Evolutionary conservation across 371 early-diverging fungal genomes (phyloP), one percentile per base, ranked within the genome.

Genomic region (Mortierella sp.): DNA sequence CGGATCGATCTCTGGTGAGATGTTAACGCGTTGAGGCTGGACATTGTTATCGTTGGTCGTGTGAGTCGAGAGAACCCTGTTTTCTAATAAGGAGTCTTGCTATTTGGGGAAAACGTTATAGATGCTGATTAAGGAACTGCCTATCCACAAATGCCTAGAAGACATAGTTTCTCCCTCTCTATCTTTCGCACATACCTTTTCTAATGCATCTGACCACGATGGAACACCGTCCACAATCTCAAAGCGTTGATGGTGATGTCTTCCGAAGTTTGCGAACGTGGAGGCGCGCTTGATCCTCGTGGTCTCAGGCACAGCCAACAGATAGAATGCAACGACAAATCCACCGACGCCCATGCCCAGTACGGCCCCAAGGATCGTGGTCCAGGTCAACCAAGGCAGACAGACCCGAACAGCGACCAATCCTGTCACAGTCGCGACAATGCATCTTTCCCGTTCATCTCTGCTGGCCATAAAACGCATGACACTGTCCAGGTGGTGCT

Each of bases 1-100:
- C 21, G 65, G 65, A 44, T 76, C 70, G 5, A 69, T 76, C 32
- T 76, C 76, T 4, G 61, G 50, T 3, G 76, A 54, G 31, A 76
- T 76, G 4, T 17, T 8, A 24, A 73, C 67, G 23, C 42, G 53
- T n/a, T 66, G 50, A 28, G 43, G 56, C 19, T 50, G 24, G 5
- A 17, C 60, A 32, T 50, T 55, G 44, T 67, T 59, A 9, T 43
- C 43, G 27, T 62, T 68, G 44, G 44, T 17, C 32, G 52, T 26
- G 4, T 53, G 30, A 23, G 23, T 24, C 37, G 24, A 26, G 53
- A 53, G 39, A 11, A 14, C 39, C 3, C 37, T 9, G 53, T 39
- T 23, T 32, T 23, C 51, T 14, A 50, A n/a, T 41, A 34, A 11
- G 27, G 26, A 54, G 51, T n/a, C n/a, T n/a, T n/a, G n/a, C n/a